Conservation (phyloP, 1,284 basidiomycete genomes). For the Rhodotorula sp. region DNA sequence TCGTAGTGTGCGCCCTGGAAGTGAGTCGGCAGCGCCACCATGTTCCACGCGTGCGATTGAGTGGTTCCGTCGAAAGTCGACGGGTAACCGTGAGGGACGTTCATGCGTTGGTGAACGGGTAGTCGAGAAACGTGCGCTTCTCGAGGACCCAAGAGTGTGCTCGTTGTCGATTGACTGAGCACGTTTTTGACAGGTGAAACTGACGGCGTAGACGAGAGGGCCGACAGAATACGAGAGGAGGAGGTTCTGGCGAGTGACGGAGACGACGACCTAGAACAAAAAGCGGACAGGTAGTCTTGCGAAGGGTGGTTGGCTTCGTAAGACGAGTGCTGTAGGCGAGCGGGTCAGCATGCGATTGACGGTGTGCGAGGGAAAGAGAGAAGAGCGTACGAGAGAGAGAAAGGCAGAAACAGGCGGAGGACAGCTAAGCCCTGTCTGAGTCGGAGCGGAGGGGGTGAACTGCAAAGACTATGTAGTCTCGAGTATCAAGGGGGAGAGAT, state of each 20-base stretch:
- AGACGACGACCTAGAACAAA: neutral
- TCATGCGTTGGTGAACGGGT: slow-evolving; percentile 29
- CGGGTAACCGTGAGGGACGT: slow-evolving; percentile 23
- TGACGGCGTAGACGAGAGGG: neutral
- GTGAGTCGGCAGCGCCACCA: slow-evolving; percentile 18
- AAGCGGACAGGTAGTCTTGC: neutral
- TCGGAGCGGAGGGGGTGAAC: neutral
- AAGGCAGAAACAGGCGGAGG: slow-evolving; percentile 23
- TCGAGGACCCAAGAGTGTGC: slow-evolving; percentile 30
- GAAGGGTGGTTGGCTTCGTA: neutral
- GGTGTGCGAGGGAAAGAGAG: neutral
- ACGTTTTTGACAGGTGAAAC: slow-evolving; percentile 18
- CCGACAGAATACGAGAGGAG: neutral
- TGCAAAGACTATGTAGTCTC: neutral
- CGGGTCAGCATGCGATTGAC: neutral
- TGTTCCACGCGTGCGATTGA: slow-evolving; percentile 20
- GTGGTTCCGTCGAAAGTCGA: slow-evolving; percentile 28
- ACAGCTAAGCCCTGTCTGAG: slow-evolving; percentile 29
- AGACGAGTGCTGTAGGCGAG: neutral
- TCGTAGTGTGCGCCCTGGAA: slow-evolving; percentile 19
- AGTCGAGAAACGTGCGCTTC: slow-evolving; percentile 29
- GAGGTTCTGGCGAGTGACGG: slow-evolving; percentile 6
- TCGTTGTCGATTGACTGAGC: slow-evolving; percentile 13
- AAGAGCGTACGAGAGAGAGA: slow-evolving; percentile 12
- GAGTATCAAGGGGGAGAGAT: neutral